phyloP scores from a whole-genome alignment of 768 basidiomycete genomes.

The Trametes coccinea region DNA sequence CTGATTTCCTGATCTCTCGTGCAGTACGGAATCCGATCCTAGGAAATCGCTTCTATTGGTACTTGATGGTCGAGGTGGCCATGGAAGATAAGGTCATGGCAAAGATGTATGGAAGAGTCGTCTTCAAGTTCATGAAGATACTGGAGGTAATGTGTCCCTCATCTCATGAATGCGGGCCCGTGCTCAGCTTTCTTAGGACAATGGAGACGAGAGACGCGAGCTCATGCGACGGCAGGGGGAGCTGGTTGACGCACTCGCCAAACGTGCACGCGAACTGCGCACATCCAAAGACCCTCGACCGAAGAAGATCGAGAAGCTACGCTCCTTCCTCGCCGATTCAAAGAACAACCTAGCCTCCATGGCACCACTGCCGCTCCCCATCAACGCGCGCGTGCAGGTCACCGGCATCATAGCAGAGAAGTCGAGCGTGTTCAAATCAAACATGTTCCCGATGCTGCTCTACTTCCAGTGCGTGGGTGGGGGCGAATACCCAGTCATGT shows the following conservation, averaged over 20 bases:
- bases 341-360: constrained; percentile 84
- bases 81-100: constrained; percentile 82
- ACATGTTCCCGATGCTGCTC: constrained; percentile 87
- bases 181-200: constrained; percentile 50
- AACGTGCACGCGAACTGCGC: constrained; percentile 84
- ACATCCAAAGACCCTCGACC: constrained; percentile 90
- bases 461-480: constrained; percentile 87
- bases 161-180: no score
- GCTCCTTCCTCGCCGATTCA: constrained; percentile 78
- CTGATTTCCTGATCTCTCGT: constrained; percentile 87
- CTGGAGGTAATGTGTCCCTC: constrained; percentile 59
- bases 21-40: constrained; percentile 82
- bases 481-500: constrained; percentile 90
- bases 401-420: constrained; percentile 89
- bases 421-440: constrained; percentile 96
- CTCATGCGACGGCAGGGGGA: constrained; percentile 91
- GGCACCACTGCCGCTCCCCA: constrained; percentile 80
- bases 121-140: constrained; percentile 89
- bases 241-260: constrained; percentile 82
- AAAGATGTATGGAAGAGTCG: constrained; percentile 92
- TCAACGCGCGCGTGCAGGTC: constrained; percentile 84
- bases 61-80: constrained; percentile 94
- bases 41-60: constrained; percentile 95
- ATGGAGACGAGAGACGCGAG: constrained; percentile 78
- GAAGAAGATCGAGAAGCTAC: constrained; percentile 96